Percentiles rank a stretch among this genome's conserved stretches.
Evolutionary conservation across 2,329 filamentous ascomycete species (phyloP).

Genomic region (Calonectria crousiana): DNA sequence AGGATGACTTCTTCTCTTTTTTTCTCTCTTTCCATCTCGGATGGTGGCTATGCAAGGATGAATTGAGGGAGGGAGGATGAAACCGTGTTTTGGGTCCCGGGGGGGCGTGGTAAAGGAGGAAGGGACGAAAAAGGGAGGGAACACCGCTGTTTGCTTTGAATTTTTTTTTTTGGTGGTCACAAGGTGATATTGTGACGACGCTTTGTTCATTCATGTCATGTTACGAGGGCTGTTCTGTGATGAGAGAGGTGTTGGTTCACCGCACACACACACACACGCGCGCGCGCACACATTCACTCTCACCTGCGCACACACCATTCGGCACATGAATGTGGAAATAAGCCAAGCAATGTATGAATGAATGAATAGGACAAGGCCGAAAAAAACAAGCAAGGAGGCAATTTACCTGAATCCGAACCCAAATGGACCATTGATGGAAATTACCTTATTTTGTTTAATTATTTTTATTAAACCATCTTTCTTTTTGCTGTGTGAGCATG

Average conservation of each 20-base stretch:
- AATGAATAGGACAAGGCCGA: neutral
- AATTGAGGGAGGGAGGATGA: conserved; percentile 5
- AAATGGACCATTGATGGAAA: neutral
- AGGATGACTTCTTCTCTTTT: neutral
- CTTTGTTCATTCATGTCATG: conserved; percentile 13
- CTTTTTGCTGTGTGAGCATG: neutral
- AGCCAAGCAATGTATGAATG: neutral
- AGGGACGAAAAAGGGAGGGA: conserved; percentile 6
- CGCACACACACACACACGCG: neutral
- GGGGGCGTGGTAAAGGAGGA: neutral
- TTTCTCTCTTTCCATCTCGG: neutral
- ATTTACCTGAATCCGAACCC: neutral
- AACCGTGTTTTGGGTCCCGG: neutral
- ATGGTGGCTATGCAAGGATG: neutral
- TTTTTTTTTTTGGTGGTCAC: conserved; percentile 8
- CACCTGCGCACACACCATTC: neutral
- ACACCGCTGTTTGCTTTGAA: conserved; percentile 27
- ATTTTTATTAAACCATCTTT: neutral
- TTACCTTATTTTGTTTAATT: neutral
- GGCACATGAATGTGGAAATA: neutral
- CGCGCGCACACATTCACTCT: neutral
- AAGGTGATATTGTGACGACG: conserved; percentile 8
- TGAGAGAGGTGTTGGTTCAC: neutral
- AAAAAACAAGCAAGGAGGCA: neutral
- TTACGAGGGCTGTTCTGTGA: conserved; percentile 4